Evolutionary conservation across 352 stramenopile species (phyloP), one percentile per base, ranked within the genome.

Genomic region (Globisporangium sylvaticum): DNA sequence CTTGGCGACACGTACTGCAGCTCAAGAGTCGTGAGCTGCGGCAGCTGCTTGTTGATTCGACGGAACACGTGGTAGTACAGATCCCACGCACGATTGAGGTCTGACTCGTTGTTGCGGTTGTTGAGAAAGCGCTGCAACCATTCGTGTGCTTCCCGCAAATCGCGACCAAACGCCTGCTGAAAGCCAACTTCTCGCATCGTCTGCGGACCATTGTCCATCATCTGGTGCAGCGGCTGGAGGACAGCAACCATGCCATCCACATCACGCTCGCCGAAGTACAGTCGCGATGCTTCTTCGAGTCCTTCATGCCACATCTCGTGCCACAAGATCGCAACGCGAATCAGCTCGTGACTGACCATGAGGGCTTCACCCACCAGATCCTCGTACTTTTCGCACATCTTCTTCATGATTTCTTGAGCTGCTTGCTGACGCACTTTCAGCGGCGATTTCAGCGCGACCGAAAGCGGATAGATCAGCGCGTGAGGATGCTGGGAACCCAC

Each of bases 11-110:
- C 97, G 54, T 98, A 92, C 55, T 97, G 84, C 20, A 99, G 76
- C 74, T 99, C 96, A 27, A 99, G 83, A 27, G 89, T 96, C 42
- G 96, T 99, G 31, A 99, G 84, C 60, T 95, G 84, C 25, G 92
- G 92, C 4, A 99, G 32, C 57, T 93, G 84, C 64, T 91, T 91
- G 79, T 90, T 93, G 64, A 92, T 92, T 12, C 86, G 80, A 10
- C 95, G 83, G 77, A 99, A 99, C 10, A 99, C 96, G 65, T 92
- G 88, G 72, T 99, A 99, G 74, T 99, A 99, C 18, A 99, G 77
- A 67, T 99, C 95, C 97, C 97, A 99, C 0, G 97, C 97, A 64
- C 97, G 92, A 71, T 98, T 97, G 61, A 99, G 69, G 62, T 97
- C 91, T 15, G 88, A 80, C 56, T 91, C 80, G 58, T 87, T 91